Conservation (phyloP, 2,329 filamentous ascomycete species). For the Fusarium agapanthi region DNA sequence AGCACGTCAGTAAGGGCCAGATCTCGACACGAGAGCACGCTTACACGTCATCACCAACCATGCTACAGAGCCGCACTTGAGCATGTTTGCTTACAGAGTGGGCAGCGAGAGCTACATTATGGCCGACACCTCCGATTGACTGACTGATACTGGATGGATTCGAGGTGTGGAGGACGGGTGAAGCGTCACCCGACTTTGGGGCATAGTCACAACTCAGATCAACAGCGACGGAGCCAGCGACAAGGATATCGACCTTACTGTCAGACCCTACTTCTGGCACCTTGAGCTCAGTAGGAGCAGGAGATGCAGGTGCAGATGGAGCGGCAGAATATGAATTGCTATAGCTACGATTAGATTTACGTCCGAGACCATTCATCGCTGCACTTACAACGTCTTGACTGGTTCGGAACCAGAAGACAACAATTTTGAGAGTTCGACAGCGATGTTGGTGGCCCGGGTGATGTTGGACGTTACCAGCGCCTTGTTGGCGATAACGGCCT, state of each 20-base stretch:
- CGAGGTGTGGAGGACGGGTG: slow-evolving; percentile 76
- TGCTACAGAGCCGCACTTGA: slow-evolving; percentile 78
- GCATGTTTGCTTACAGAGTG: slow-evolving; percentile 69
- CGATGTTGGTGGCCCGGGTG: slow-evolving; percentile 62
- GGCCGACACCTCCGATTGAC: slow-evolving; percentile 88
- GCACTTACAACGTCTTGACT: slow-evolving; percentile 50
- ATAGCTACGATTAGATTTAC: slow-evolving; percentile 50
- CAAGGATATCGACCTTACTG: slow-evolving; percentile 71
- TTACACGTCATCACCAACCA: slow-evolving; percentile 80
- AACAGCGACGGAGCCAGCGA: slow-evolving; percentile 89
- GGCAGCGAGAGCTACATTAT: slow-evolving; percentile 88
- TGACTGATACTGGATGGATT: slow-evolving; percentile 85
- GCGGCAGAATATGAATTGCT: slow-evolving; percentile 41
- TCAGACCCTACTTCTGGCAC: slow-evolving; percentile 12
- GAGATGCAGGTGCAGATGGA: slow-evolving; percentile 13
- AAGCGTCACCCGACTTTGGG: slow-evolving; percentile 39
- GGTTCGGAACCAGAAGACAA: slow-evolving; percentile 45
- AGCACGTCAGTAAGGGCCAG: slow-evolving; percentile 8
- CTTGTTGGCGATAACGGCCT: slow-evolving; percentile 78
- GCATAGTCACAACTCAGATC: slow-evolving; percentile 85
- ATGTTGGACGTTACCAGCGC: slow-evolving; percentile 66
- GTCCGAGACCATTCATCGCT: slow-evolving; percentile 32
- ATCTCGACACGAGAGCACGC: slow-evolving; percentile 33
- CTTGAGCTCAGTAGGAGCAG: slow-evolving; percentile 24
- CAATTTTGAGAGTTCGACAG: slow-evolving; percentile 61